phyloP scores from a whole-genome alignment of 2,329 filamentous ascomycete species.

The Lasiodiplodia sp. region DNA sequence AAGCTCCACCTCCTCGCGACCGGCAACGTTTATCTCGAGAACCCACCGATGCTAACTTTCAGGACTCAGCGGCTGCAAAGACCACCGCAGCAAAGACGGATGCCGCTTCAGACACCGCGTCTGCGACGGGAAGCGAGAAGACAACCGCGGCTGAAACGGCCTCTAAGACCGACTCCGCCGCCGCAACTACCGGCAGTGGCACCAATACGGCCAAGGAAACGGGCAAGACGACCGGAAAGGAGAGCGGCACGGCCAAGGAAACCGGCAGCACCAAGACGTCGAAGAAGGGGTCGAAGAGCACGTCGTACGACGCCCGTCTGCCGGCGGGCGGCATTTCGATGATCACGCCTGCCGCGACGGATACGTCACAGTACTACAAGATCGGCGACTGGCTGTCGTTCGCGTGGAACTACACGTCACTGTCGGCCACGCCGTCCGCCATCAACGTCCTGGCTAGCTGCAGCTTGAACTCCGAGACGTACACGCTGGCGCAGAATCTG shows the following conservation, averaged over 20 bases:
- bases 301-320: slow-evolving; percentile 59
- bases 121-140: slow-evolving; percentile 4
- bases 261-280: slow-evolving; percentile 23
- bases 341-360: slow-evolving; percentile 62
- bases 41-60: neutral
- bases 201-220: slow-evolving; percentile 22
- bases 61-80: neutral
- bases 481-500: slow-evolving; percentile 68
- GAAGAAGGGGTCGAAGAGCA: slow-evolving; percentile 29
- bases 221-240: neutral
- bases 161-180: slow-evolving; percentile 12
- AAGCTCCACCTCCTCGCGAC: neutral
- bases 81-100: neutral
- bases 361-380: slow-evolving; percentile 67
- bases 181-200: neutral
- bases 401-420: slow-evolving; percentile 73
- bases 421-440: slow-evolving; percentile 63
- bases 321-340: slow-evolving; percentile 67
- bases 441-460: slow-evolving; percentile 70
- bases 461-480: slow-evolving; percentile 64
- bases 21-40: neutral
- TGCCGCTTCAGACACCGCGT: slow-evolving; percentile 6
- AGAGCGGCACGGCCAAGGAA: slow-evolving; percentile 1
- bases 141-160: slow-evolving; percentile 14
- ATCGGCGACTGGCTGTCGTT: slow-evolving; percentile 69